phyloP scores from a whole-genome alignment of 768 basidiomycete species.

The Scleroderma citrinum region DNA sequence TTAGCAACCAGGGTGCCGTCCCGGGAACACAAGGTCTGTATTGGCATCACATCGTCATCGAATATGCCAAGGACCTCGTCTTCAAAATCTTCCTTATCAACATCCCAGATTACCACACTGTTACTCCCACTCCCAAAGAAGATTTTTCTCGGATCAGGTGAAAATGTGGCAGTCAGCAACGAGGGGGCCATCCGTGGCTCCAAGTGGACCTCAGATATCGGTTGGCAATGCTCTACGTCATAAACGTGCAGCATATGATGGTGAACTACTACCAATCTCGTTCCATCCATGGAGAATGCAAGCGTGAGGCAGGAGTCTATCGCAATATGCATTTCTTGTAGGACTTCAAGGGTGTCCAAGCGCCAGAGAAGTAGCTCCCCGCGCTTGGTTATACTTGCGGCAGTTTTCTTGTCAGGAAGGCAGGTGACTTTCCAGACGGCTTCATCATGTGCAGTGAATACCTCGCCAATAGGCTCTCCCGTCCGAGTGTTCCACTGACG shows the following conservation, averaged over 20 bases:
- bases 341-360: constrained; percentile 1
- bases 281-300: constrained; percentile 5
- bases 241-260: neutral
- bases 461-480: neutral
- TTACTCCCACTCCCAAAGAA: constrained; percentile 8
- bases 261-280: neutral
- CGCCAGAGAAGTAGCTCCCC: neutral
- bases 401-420: neutral
- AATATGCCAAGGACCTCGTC: neutral
- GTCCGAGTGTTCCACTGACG: constrained; percentile 3
- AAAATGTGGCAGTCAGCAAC: constrained; percentile 4
- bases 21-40: constrained; percentile 9
- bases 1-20: constrained; percentile 8
- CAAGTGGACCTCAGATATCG: neutral
- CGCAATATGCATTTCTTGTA: neutral
- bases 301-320: neutral
- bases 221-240: neutral
- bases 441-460: neutral
- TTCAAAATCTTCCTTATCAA: constrained; percentile 2
- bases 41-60: neutral
- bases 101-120: constrained; percentile 11
- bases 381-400: neutral
- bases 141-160: constrained; percentile 5
- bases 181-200: neutral
- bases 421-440: neutral